Evolutionary conservation across 129 eudicot species (phyloP).

Genomic region (Calendula officinalis): DNA sequence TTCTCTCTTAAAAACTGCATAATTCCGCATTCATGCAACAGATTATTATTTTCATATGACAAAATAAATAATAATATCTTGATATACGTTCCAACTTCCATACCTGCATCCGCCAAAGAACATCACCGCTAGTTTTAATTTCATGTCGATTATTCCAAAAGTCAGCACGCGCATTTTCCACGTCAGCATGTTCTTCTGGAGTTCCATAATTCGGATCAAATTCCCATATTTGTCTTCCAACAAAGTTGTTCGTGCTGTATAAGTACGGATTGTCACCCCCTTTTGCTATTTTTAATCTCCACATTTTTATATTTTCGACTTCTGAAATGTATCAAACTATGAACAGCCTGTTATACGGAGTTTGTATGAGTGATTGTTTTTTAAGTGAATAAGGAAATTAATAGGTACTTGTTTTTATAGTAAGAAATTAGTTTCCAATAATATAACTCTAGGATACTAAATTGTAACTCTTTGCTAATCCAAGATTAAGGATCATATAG

Average conservation of each 20-base stretch:
- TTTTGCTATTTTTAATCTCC: conserved; percentile 61
- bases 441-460: not conserved
- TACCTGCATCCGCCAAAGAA: conserved; percentile 62
- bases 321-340: not conserved
- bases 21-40: conserved; percentile 13
- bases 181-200: conserved; percentile 43
- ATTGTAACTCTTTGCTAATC: conserved; percentile 14
- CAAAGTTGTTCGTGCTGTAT: conserved; percentile 42
- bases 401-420: not conserved
- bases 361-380: not conserved
- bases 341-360: conserved; percentile 5
- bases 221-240: conserved; percentile 59
- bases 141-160: conserved; percentile 41
- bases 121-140: conserved; percentile 49
- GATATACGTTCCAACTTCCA: not conserved
- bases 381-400: not conserved
- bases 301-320: conserved; percentile 30
- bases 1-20: conserved; percentile 70
- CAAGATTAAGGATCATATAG: conserved; percentile 10
- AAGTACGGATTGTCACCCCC: conserved; percentile 44
- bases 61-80: not conserved
- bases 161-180: conserved; percentile 40
- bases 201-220: conserved; percentile 47
- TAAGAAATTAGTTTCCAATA: not conserved
- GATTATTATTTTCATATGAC: not conserved